Evolutionary conservation across 768 basidiomycete genomes (phyloP).

Genomic region (Podaxis carcinomalis): DNA sequence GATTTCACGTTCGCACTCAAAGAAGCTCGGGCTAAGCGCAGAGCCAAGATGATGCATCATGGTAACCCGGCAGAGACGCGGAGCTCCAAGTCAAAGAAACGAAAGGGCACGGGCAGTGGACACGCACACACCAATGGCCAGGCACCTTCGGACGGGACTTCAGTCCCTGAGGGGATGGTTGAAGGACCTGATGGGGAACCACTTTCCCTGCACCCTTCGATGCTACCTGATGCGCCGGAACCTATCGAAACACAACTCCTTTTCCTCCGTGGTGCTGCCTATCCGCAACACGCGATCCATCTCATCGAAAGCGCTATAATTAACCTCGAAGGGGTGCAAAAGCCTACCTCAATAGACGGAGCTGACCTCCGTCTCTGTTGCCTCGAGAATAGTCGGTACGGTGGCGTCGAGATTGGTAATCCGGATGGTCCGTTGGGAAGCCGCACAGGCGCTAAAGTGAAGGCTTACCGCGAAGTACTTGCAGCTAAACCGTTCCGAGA

Average conservation of each 20-base stretch:
- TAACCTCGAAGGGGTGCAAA: constrained; percentile 64
- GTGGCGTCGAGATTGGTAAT: constrained; percentile 83
- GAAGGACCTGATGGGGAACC: constrained; percentile 53
- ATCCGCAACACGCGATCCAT: constrained; percentile 73
- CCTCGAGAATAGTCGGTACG: constrained; percentile 70
- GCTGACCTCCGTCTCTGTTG: constrained; percentile 75
- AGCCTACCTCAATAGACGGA: constrained; percentile 56
- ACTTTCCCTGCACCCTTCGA: constrained; percentile 62
- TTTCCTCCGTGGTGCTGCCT: constrained; percentile 80
- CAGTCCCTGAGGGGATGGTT: constrained; percentile 38
- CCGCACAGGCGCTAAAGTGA: constrained; percentile 50
- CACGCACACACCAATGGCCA: constrained; percentile 49
- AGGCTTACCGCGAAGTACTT: constrained; percentile 60
- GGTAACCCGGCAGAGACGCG: constrained; percentile 31
- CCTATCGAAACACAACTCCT: constrained; percentile 83
- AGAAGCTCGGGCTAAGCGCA: constrained; percentile 70
- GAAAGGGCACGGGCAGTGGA: constrained; percentile 39
- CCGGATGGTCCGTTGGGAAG: constrained; percentile 73
- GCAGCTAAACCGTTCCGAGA: constrained; percentile 54
- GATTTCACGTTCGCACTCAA: constrained; percentile 81
- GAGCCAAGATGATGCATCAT: constrained; percentile 53
- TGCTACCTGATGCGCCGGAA: constrained; percentile 74
- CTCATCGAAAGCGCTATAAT: constrained; percentile 73
- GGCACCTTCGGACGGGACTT: constrained; percentile 66
- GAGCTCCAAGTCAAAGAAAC: constrained; percentile 36